Conservation (phyloP, 2,329 filamentous ascomycete genomes). For the Microdochium nivale region DNA sequence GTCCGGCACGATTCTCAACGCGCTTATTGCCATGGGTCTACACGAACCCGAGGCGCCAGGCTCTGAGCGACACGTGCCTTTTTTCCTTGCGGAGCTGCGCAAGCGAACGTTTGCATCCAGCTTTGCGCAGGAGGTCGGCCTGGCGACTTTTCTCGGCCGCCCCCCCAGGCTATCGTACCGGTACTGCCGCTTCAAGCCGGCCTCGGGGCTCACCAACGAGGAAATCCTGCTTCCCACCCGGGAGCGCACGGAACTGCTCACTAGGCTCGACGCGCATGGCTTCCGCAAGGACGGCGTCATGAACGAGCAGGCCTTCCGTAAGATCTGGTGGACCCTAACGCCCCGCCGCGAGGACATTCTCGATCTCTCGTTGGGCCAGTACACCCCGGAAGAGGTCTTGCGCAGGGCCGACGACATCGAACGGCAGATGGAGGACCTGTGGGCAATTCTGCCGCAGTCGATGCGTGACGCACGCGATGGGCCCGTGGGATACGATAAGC, state of each 20-base stretch:
- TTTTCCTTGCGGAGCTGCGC: background rate
- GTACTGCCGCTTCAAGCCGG: background rate
- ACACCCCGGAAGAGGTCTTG: background rate
- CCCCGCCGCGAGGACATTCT: background rate
- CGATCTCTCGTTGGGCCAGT: background rate
- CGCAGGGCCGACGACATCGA: background rate
- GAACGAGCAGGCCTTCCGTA: background rate
- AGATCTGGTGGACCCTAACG: background rate
- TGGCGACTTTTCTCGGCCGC: background rate
- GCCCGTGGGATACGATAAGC: conserved; percentile 9
- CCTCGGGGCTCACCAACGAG: background rate
- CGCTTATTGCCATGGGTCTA: background rate
- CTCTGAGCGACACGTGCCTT: background rate
- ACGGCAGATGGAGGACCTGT: background rate
- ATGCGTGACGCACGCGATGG: conserved; percentile 4
- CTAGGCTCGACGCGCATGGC: background rate
- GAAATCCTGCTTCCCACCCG: background rate
- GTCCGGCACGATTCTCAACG: background rate
- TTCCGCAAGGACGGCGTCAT: background rate
- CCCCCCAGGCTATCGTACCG: background rate
- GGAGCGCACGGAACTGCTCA: background rate
- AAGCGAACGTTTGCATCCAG: background rate
- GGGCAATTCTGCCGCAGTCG: background rate
- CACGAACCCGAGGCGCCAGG: background rate
- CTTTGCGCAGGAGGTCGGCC: background rate